Conservation (phyloP, 441 rosid species). For the Corymbia calophylla region DNA sequence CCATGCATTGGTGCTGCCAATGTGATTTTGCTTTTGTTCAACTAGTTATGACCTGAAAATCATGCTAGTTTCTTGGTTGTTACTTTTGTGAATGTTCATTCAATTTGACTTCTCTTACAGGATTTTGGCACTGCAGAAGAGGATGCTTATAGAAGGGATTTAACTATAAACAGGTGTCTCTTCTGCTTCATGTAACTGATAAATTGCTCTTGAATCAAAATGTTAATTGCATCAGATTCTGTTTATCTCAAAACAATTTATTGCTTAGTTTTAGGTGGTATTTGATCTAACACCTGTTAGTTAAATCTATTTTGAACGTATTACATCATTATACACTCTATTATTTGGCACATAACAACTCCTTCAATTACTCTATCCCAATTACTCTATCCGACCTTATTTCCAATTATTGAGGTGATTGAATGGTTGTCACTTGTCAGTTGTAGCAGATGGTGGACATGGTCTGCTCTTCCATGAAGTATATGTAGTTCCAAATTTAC, state of each 20-base stretch:
- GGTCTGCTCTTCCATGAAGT: neutral
- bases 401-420: neutral
- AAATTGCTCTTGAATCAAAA: neutral
- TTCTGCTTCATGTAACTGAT: neutral
- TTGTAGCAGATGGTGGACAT: neutral
- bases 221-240: neutral
- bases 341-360: neutral
- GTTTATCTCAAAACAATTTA: neutral
- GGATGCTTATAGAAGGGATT: constrained; percentile 95
- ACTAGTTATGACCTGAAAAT: neutral
- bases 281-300: neutral
- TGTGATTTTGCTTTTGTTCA: neutral
- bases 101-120: constrained; percentile 24
- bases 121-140: constrained; percentile 89
- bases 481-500: neutral
- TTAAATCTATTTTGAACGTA: neutral
- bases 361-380: neutral
- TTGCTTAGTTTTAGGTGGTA: neutral
- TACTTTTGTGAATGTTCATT: neutral
- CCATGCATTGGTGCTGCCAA: neutral
- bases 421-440: too few species aligned
- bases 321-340: neutral
- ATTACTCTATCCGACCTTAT: neutral
- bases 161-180: constrained; percentile 84
- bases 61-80: neutral